A percentile compares a stretch with the other conserved stretches of the same genome.
phyloP scores from a whole-genome alignment of 176 grass and related monocot species.

The Triticum timopheevii region DNA sequence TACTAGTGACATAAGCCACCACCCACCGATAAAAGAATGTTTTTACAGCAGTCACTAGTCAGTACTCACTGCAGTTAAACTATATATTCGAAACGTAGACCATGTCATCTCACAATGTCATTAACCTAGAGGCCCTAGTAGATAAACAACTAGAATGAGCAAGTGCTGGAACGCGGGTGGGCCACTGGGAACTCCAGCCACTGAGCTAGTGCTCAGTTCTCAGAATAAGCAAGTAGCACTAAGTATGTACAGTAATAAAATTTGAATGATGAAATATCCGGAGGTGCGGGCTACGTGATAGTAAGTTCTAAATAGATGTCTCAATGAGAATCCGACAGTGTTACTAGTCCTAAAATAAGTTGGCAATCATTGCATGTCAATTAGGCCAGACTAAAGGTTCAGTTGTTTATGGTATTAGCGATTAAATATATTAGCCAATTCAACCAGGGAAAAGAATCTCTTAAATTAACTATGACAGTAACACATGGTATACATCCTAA shows the following conservation, averaged over 20 bases:
- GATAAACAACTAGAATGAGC: too few species aligned
- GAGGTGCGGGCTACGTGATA: background rate
- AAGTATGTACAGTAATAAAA: background rate
- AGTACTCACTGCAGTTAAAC: background rate
- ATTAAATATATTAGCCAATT: background rate
- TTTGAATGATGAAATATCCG: background rate
- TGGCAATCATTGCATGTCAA: slow-evolving; percentile 8
- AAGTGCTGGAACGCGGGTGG: background rate
- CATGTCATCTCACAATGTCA: background rate
- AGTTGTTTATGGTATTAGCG: slow-evolving; percentile 7
- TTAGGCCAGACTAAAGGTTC: background rate
- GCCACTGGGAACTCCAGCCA: background rate
- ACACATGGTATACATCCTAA: background rate
- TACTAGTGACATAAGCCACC: background rate
- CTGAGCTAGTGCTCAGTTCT: background rate
- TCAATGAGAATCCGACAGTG: slow-evolving; percentile 5
- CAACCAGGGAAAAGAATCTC: background rate
- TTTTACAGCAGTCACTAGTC: background rate
- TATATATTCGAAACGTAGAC: background rate
- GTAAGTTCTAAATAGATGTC: background rate
- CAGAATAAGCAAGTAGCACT: background rate
- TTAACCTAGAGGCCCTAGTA: background rate
- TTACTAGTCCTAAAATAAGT: background rate
- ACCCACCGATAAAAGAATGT: background rate
- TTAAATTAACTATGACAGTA: background rate